These are phyloP conservation scores for Lycium ferocissimum DNA, from an alignment of 257 asterid genomes.

Conservation along the genomic window DNA sequence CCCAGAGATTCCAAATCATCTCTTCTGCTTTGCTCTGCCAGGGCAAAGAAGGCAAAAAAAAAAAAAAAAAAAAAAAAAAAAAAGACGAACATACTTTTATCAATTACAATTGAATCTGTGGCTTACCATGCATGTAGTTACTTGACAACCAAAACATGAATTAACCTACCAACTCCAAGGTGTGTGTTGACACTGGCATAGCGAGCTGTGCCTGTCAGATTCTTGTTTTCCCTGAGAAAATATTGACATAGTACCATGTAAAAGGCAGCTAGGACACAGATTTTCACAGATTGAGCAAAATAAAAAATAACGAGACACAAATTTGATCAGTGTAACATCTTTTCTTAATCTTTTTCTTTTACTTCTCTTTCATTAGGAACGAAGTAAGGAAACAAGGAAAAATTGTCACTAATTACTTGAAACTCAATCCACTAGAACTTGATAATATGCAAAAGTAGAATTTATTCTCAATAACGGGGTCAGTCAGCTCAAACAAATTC, in stretches of 20 bases:
- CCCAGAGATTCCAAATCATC: conserved; percentile 99
- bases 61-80: conserved; percentile 28
- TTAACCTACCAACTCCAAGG: conserved; percentile 85
- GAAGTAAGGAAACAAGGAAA: not conserved
- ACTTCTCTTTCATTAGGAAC: not conserved
- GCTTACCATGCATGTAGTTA: conserved; percentile 6
- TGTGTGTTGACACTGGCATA: conserved; percentile 97
- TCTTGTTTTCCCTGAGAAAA: conserved; percentile 88
- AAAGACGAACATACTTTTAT: not conserved
- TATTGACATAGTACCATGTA: conserved; percentile 11
- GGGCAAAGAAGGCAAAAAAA: conserved; percentile 26
- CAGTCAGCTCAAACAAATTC: not conserved
- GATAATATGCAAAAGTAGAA: conserved; percentile 10
- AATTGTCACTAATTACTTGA: not conserved
- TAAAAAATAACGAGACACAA: not conserved
- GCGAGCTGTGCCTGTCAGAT: conserved; percentile 95
- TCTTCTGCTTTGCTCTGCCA: conserved; percentile 95
- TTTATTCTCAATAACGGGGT: not conserved
- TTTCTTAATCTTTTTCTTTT: not conserved
- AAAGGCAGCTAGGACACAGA: not conserved
- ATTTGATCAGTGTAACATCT: not conserved
- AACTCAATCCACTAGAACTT: not conserved
- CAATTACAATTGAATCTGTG: conserved; percentile 13
- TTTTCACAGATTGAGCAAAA: conserved; percentile 16
- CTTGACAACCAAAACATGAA: conserved; percentile 16